A percentile compares a stretch with the other conserved stretches of the same genome.
phyloP scores from a whole-genome alignment of 768 basidiomycete species.

The Fistulinella prunicolor region DNA sequence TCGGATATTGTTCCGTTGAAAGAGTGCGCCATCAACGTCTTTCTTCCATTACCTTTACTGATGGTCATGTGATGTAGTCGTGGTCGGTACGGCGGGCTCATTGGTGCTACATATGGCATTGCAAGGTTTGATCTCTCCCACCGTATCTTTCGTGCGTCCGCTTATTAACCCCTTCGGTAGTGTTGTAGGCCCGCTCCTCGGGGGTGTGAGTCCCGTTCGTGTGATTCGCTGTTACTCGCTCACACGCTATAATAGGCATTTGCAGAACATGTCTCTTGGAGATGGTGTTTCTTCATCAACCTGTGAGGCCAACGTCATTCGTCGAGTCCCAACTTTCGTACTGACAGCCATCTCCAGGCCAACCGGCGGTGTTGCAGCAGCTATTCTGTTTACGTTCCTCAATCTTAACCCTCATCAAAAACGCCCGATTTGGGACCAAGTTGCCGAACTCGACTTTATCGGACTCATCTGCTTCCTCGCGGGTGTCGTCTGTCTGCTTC shows the following conservation, averaged over 20 bases:
- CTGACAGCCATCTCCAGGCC: constrained; percentile 45
- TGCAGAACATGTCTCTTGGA: constrained; percentile 71
- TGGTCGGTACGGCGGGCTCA: constrained; percentile 71
- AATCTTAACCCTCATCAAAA: constrained; percentile 75
- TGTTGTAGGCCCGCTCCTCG: constrained; percentile 77
- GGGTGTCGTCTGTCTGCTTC: constrained; percentile 64
- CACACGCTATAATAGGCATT: constrained; percentile 47
- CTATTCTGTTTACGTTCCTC: constrained; percentile 66
- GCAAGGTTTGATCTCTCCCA: constrained; percentile 41
- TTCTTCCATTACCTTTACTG: constrained; percentile 17
- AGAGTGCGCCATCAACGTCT: constrained; percentile 55
- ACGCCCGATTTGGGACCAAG: constrained; percentile 54
- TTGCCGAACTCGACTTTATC: constrained; percentile 67
- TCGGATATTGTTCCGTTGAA: constrained; percentile 80
- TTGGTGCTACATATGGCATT: constrained; percentile 79
- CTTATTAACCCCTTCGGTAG: constrained; percentile 27
- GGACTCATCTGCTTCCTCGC: constrained; percentile 61
- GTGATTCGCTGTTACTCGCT: background rate
- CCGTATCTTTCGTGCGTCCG: background rate
- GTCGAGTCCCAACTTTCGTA: too few species aligned
- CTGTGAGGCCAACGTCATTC: constrained; percentile 44
- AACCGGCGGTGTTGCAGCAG: constrained; percentile 64
- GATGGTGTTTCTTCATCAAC: constrained; percentile 81
- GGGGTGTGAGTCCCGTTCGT: constrained; percentile 55
- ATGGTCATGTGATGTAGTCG: constrained; percentile 47